Evolutionary conservation across 495 filamentous ascomycete genomes (phyloP), one percentile per base, ranked within the genome.

Genomic region (Halenospora varia): DNA sequence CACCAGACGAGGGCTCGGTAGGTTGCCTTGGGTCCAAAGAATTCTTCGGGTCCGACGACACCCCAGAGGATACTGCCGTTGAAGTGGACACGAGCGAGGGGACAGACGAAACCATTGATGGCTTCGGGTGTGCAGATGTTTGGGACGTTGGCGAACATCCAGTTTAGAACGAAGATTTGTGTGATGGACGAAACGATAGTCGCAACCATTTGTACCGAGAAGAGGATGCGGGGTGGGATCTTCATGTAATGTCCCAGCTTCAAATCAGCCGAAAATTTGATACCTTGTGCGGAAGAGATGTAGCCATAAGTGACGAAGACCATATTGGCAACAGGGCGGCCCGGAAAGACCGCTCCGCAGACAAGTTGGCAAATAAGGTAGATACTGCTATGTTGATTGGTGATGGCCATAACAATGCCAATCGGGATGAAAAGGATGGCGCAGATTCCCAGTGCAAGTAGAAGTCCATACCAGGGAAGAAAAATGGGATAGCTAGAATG

Each of bases 211-310:
- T 96, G 91, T 2, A 92, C 87, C 4, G 74, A 72, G 71, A 95
- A 96, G 9, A 96, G 75, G 53, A 87, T 80, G 11, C 87, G 83
- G 0, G 90, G 89, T 17, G 91, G 90, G 51, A 96, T 91, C 70
- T 96, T 95, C 89, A 95, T 93, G 68, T 96, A 95, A 66, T 93
- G 88, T 25, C 91, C 91, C 0, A 95, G 81, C 67, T 96, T 96
- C 53, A 94, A 77, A 66, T 96, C 90, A 18, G 88, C 82, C 2
- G 89, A 84, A 70, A 95, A 95, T 66, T 91, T 92, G 53, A 96
- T 80, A 29, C 90, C 90, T 71, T 96, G 88, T 3, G 87, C 85
- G 1, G 85, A 89, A 1, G 85, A 87, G 59, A 92, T 92, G 69
- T 88, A 86, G 25, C 88, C 88, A 62, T 93, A 92, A 6, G 88